Base-by-base conservation (phyloP, 768 basidiomycete species). In the Boletus sensibilis region DNA sequence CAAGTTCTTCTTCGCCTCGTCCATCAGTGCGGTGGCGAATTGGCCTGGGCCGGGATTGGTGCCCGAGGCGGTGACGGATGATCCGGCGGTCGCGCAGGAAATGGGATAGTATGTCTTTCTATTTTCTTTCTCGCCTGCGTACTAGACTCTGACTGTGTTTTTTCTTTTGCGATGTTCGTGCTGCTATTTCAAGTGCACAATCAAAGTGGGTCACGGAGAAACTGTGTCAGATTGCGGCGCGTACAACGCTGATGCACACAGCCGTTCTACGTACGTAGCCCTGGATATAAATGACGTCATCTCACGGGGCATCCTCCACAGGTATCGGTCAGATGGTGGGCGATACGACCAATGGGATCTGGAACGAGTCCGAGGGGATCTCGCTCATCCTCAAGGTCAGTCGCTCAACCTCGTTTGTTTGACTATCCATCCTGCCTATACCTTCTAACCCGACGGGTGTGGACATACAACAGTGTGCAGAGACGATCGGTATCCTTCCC, bases 271-370 rank as follows among this genome's bases (percentile, higher is more conserved):
- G 67, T 69, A 54, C 55, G 63, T 56, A 33, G 7, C 3, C 52
- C 11, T 16, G 18, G 1, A 13, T 21, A 29, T 29, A 7, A 29
- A 38, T 29, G 11, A 27, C 5, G 0, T 4, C 13, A 16, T 23
- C 35, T 64, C 29, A 65, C 18, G 11, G 13, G 5, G 4, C 29
- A 14, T 18, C 11, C 25, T 9, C 27, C 35, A 55, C 80, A 55
- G 68, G 82, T 14, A 80, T 83, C n/a, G 81, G 82, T 4, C 82
- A 83, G 58, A 76, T 83, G 71, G 81, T 79, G 3, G 82, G 82
- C 1, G 81, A 83, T 56, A 75, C 79, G 23, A 54, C 42, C 39
- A 73, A 75, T 41, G 81, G 79, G 8, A 75, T 80, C 5, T 82
- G 80, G 81, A 82, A 81, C 65, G 78, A 81, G 58, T 82, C 81